Base-by-base conservation (phyloP, 208 protist species). In the Crithidia thermophila region DNA sequence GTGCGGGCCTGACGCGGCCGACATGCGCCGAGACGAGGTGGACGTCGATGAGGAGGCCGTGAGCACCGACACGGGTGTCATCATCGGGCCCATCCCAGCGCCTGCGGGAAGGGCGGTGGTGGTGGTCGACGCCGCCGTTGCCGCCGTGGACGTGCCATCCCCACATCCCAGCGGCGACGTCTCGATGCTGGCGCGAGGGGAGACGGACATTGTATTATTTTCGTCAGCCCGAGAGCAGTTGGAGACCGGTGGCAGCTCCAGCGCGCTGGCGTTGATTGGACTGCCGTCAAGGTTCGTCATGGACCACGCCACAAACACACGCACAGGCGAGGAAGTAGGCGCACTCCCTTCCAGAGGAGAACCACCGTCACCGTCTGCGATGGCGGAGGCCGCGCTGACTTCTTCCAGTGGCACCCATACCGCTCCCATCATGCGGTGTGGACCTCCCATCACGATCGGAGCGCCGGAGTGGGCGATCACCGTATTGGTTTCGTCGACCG, bases 271-370 rank as follows among this genome's bases (percentile, higher is more conserved):
- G 14, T 11, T 21, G 14, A 68, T 14, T 9, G 31, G 30, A 10
- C 36, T 37, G 31, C 60, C 68, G 46, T 75, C 60, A 33, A 68
- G 51, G 10, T 46, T 64, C 4, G 45, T 18, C 52, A 75, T 63
- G 25, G 60, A 46, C 68, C 68, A 75, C n/a, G 60, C 36, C 0
- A 75, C 30, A 34, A 75, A 75, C 2, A 75, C 36, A 7, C 68
- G 68, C 30, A 23, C 36, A 13, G 27, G 16, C 5, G 50, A 10
- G 10, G 18, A 13, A 3, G 27, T 0, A 25, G 58, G 0, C 9
- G 45, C 16, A 3, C 27, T 20, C n/a, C 16, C n/a, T n/a, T n/a
- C n/a, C n/a, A n/a, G n/a, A n/a, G n/a, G n/a, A n/a, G n/a, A n/a
- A n/a, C n/a, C n/a, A n/a, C n/a, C 18, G 3, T 28, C 43, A 3